Evolutionary conservation across 139 green algal genomes (phyloP), one percentile per base, ranked within the genome.

Genomic region (Coelastrella sp.): DNA sequence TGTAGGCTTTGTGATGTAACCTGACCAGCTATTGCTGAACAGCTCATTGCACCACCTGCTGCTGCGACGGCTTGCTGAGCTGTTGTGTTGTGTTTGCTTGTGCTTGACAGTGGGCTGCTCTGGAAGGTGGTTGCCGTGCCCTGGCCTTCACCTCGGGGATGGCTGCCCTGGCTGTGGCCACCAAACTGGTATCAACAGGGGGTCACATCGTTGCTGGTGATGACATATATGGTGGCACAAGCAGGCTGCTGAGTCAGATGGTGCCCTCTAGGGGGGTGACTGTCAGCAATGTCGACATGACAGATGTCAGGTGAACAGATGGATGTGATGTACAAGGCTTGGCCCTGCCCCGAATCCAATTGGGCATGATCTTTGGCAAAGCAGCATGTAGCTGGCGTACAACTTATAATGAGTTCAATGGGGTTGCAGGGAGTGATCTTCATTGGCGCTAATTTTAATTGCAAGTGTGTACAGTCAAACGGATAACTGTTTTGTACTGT

Each of bases 191-290:
- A 51, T 37, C 68, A 9, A 40, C 81, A 2, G 95, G 95, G 2
- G 91, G 94, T 51, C 94, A 96, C 71, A 93, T 98, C 34, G 85
- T 98, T 59, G 93, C 94, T 21, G 97, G 97, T 1, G 97, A 99
- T 71, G 97, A 99, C 88, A 92, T 99, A 32, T 99, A 99, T 79
- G 97, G 97, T 11, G 97, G 97, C 67, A 99, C 96, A 40, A 93
- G 81, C 53, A 88, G 97, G 32, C 90, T 99, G 82, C 93, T 99
- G 30, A 84, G 87, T 9, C 89, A 93, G 17, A 87, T 92, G 76
- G 85, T 91, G 43, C 87, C 91, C 0, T 15, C 51, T n/a, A 60
- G 35, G 0, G 90, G 90, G 6, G 85, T 93, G 11, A 66, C 17
- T 41, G 90, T 99, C 37, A 95, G 81, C 79, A 97, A 98, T 62